Conservation (phyloP, 768 basidiomycete genomes). For the Amanita muscaria region DNA sequence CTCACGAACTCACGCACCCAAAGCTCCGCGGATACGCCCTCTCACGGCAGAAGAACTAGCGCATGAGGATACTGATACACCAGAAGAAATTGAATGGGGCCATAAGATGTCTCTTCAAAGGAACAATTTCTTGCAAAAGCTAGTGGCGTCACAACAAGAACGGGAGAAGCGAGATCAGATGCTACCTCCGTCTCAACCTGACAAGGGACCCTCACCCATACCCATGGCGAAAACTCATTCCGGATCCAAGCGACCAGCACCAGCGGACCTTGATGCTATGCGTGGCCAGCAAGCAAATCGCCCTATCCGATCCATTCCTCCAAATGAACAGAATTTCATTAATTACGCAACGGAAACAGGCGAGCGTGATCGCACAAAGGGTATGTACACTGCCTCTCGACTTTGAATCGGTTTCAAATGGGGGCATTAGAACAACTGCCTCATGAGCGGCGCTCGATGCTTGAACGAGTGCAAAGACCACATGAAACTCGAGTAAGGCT, state of each 20-base stretch:
- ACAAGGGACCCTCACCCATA: constrained; percentile 25
- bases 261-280: neutral
- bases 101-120: constrained; percentile 63
- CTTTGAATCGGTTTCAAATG: neutral
- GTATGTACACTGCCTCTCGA: neutral
- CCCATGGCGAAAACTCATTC: neutral
- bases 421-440: no score
- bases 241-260: neutral
- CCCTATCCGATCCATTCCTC: neutral
- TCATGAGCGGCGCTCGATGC: neutral
- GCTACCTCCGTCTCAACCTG: constrained; percentile 27
- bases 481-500: neutral
- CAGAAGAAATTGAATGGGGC: constrained; percentile 74
- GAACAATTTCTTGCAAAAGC: constrained; percentile 60
- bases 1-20: constrained; percentile 45
- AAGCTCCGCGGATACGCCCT: constrained; percentile 52
- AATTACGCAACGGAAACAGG: neutral
- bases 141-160: constrained; percentile 50
- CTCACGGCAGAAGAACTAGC: constrained; percentile 46
- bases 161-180: constrained; percentile 40
- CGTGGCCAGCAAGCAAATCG: neutral
- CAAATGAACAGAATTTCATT: constrained; percentile 4
- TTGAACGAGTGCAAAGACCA: neutral
- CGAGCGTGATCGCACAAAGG: neutral
- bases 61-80: constrained; percentile 70